Conservation (phyloP, 2,329 filamentous ascomycete species). For the Aspergillus carbonarius region DNA sequence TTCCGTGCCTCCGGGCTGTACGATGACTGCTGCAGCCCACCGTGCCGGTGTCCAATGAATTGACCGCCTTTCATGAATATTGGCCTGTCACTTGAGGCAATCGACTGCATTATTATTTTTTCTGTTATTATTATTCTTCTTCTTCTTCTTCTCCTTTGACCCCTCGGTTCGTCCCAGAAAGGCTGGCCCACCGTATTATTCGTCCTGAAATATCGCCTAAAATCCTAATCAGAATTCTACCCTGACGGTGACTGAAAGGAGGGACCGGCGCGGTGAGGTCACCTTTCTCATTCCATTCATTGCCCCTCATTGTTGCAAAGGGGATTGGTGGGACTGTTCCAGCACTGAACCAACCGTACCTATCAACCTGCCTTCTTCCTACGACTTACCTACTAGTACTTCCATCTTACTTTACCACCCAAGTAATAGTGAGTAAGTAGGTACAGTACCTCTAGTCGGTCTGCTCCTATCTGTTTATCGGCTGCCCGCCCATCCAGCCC, state of each 20-base stretch:
- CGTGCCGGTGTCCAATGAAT: constrained; percentile 15
- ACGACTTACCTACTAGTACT: too few relatives aligned
- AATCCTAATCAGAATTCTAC: neutral
- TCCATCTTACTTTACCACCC: too few relatives aligned
- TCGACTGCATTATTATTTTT: neutral
- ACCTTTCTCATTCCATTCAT: neutral
- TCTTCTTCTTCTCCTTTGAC: neutral
- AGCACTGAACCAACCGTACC: too few relatives aligned
- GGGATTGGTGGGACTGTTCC: too few relatives aligned
- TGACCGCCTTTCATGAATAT: constrained; percentile 11
- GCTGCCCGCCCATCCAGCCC: constrained; percentile 13
- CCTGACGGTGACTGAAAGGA: neutral
- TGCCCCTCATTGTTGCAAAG: neutral
- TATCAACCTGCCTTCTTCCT: too few relatives aligned
- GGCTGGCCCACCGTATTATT: constrained; percentile 3
- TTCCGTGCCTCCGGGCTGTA: neutral
- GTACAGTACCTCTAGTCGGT: neutral
- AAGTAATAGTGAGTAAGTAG: too few relatives aligned
- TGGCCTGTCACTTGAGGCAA: constrained; percentile 2
- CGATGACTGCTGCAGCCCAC: constrained; percentile 12
- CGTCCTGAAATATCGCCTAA: neutral
- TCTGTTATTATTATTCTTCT: neutral
- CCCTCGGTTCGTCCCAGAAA: constrained; percentile 12
- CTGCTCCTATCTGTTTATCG: constrained; percentile 10
- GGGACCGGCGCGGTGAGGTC: neutral